phyloP scores from a whole-genome alignment of 148 eudicot species.

The Rhododendron molle region DNA sequence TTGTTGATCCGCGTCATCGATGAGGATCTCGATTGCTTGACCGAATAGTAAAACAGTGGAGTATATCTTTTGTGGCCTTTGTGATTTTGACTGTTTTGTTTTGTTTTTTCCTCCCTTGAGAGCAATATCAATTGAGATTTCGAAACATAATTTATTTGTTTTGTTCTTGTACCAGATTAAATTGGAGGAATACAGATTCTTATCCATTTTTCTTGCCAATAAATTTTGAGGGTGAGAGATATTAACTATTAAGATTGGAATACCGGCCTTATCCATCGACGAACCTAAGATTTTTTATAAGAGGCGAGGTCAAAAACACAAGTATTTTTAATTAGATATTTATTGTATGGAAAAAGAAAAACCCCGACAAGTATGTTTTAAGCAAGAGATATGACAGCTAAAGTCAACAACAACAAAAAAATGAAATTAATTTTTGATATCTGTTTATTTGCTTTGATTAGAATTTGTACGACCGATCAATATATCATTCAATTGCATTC shows the following conservation, averaged over 20 bases:
- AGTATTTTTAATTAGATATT: not conserved
- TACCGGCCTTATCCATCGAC: not conserved
- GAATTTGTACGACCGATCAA: not conserved
- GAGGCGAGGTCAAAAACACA: not conserved
- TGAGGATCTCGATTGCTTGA: not conserved
- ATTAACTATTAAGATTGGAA: not conserved
- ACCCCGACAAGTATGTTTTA: not conserved
- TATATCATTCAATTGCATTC: not conserved
- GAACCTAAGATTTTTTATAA: not conserved
- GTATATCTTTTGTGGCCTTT: not conserved
- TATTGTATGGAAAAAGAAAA: not conserved
- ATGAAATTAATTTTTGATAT: not conserved
- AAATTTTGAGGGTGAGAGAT: not conserved
- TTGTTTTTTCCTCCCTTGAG: not conserved
- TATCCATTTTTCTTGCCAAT: not conserved
- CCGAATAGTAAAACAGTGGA: not conserved
- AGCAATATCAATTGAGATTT: not conserved
- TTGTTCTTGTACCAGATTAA: not conserved
- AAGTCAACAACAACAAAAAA: not conserved
- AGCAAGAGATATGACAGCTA: not conserved
- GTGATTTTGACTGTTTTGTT: not conserved
- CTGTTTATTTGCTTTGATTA: not conserved
- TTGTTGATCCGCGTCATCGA: not conserved
- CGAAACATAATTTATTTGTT: not conserved
- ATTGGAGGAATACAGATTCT: not conserved